A percentile compares a stretch with the other conserved stretches of the same genome.
Evolutionary conservation across 805 yeast genomes (phyloP).

Genomic region (Candida montana): DNA sequence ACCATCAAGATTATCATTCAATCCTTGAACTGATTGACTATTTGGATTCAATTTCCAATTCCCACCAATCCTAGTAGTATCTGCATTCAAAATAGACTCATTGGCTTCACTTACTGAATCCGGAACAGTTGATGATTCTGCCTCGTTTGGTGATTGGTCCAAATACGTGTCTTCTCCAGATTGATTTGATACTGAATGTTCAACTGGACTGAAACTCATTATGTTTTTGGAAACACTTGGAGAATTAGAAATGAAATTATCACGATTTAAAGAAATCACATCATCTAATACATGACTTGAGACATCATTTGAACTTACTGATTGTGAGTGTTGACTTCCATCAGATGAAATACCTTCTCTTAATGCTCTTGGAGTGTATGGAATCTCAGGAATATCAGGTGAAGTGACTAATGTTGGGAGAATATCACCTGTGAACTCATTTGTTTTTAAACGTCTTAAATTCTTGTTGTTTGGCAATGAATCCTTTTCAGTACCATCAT

Average conservation of each 20-base stretch:
- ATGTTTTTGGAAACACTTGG: conserved; percentile 1
- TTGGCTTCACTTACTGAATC: not conserved
- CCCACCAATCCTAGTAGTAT: conserved; percentile 10
- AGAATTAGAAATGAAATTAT: conserved; percentile 15
- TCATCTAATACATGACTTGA: conserved; percentile 10
- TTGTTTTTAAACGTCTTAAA: not conserved
- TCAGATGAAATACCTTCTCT: conserved; percentile 8
- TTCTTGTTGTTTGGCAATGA: not conserved
- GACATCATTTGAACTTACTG: not conserved
- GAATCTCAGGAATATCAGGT: conserved; percentile 19
- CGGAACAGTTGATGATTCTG: not conserved
- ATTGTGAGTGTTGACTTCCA: not conserved
- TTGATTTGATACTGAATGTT: no score
- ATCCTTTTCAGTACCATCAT: conserved; percentile 20
- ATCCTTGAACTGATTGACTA: not conserved
- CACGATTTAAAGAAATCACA: conserved; percentile 11
- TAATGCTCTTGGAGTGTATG: conserved; percentile 19
- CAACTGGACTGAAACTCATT: not conserved
- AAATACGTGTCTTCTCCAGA: conserved; percentile 8
- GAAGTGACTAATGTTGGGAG: not conserved
- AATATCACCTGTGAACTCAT: no score
- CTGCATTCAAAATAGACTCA: conserved; percentile 12
- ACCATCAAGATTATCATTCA: conserved; percentile 15
- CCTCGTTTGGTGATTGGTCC: not conserved
- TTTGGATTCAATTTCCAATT: not conserved